Evolutionary conservation across 2,329 filamentous ascomycete genomes (phyloP), one percentile per base, ranked within the genome.

Genomic region (Colletotrichum sp.): DNA sequence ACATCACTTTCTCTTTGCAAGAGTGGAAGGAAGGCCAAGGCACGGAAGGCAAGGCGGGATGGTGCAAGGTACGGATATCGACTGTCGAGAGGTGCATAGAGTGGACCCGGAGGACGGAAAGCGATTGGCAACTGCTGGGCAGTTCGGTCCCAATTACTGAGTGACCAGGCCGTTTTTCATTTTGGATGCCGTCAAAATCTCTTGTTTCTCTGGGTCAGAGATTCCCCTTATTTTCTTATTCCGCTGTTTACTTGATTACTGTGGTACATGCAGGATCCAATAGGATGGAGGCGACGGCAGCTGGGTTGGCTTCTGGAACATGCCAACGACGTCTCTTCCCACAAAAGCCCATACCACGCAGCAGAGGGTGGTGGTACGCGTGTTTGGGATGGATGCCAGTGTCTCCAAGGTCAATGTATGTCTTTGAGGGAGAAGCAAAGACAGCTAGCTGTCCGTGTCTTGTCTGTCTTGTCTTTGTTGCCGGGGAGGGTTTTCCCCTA

Each of bases 101-200:
- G 61, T 64, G 61, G 61, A 48, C 44, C 44, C 44, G 44, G 44
- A 48, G 11, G 44, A 48, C 44, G 44, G 52, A 34, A 39, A 48
- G 69, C 73, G 73, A 68, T 75, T 75, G 70, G 73, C 34, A 75
- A 57, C 57, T 44, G 39, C 73, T 67, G 73, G 73, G 73, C 73
- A 36, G n/a, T 27, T 68, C 69, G 73, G 69, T 68, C 63, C 61
- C 72, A 75, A 75, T 72, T 72, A 72, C 72, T 69, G 72, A 72
- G 39, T 60, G 63, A 52, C 60, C 52, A 48, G 39, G 55, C 55
- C 61, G 61, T 57, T 68, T 67, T 63, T 67, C 60, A 72, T 67
- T 36, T 75, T 72, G 68, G 68, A n/a, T 28, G 61, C 72, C 55
- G 72, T 63, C 60, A 75, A 67, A 59, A 48, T 68, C 73, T 68